phyloP scores from a whole-genome alignment of 805 yeast species.

The Jamesozyma spencerorum region DNA sequence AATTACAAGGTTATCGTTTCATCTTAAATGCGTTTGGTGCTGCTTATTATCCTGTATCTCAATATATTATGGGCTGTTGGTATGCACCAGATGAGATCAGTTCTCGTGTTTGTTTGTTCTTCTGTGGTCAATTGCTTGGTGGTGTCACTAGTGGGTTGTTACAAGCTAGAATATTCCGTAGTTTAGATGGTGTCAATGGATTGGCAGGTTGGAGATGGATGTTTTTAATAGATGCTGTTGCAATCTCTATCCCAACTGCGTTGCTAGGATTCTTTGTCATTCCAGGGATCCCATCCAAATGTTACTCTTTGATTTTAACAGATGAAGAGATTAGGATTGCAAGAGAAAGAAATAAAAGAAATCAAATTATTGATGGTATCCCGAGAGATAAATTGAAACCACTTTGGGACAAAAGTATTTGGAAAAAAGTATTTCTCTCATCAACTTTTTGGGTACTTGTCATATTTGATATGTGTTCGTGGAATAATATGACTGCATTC shows the following conservation, averaged over 20 bases:
- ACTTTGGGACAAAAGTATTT: slow-evolving; percentile 34
- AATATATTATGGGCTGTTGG: slow-evolving; percentile 53
- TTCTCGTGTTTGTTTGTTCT: slow-evolving; percentile 54
- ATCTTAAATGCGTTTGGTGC: slow-evolving; percentile 64
- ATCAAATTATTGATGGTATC: slow-evolving; percentile 27
- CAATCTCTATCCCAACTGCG: slow-evolving; percentile 40
- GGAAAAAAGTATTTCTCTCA: slow-evolving; percentile 44
- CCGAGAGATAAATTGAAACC: slow-evolving; percentile 21
- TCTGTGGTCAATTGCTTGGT: slow-evolving; percentile 43
- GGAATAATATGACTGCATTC: slow-evolving; percentile 51
- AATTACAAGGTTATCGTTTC: slow-evolving; percentile 54
- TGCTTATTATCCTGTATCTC: slow-evolving; percentile 55
- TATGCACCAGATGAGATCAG: slow-evolving; percentile 49
- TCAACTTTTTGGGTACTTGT: slow-evolving; percentile 51
- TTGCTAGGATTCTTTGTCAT: slow-evolving; percentile 39
- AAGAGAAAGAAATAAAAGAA: slow-evolving; percentile 34
- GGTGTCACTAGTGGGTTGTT: slow-evolving; percentile 48
- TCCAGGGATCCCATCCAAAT: slow-evolving; percentile 54
- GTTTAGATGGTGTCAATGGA: slow-evolving; percentile 38
- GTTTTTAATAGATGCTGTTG: slow-evolving; percentile 53
- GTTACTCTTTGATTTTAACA: slow-evolving; percentile 45
- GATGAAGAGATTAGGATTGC: slow-evolving; percentile 53
- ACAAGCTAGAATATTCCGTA: slow-evolving; percentile 35
- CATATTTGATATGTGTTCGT: slow-evolving; percentile 48
- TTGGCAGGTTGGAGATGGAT: slow-evolving; percentile 60